Evolutionary conservation across 176 grass and related monocot species (phyloP).

Genomic region (Puya raimondii): DNA sequence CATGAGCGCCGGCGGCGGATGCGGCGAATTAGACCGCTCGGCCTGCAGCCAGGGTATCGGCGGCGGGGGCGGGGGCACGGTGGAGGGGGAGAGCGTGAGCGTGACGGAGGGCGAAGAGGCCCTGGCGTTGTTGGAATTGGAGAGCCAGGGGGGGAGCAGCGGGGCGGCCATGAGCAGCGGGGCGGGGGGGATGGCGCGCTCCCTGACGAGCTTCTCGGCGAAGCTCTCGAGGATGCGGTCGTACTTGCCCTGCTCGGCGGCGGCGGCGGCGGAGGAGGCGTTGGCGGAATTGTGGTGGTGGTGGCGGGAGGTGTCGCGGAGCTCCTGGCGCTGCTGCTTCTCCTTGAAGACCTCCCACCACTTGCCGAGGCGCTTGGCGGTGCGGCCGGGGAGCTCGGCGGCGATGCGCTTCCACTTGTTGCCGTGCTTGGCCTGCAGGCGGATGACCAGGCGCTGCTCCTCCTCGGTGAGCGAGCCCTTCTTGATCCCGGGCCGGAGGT

Average conservation of each 20-base stretch:
- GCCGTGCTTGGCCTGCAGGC: slow-evolving; percentile 90
- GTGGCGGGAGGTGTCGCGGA: slow-evolving; percentile 12
- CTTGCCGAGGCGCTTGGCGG: slow-evolving; percentile 86
- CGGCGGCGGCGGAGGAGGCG: not conserved
- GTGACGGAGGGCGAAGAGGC: slow-evolving; percentile 34
- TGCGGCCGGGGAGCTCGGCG: slow-evolving; percentile 79
- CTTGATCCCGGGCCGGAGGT: slow-evolving; percentile 82
- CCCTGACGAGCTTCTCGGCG: slow-evolving; percentile 86
- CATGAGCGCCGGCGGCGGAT: not conserved
- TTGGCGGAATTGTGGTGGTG: too few relatives aligned
- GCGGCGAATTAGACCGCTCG: slow-evolving; percentile 30
- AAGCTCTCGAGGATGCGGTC: slow-evolving; percentile 93
- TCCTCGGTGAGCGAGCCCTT: slow-evolving; percentile 89
- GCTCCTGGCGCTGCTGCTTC: slow-evolving; percentile 60
- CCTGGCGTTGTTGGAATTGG: slow-evolving; percentile 24
- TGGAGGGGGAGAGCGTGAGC: slow-evolving; percentile 28
- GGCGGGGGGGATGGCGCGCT: slow-evolving; percentile 22
- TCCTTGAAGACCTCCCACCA: slow-evolving; percentile 99
- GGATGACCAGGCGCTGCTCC: slow-evolving; percentile 81
- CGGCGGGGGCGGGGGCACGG: slow-evolving; percentile 9
- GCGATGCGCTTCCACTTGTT: slow-evolving; percentile 99
- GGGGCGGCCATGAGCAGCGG: slow-evolving; percentile 65
- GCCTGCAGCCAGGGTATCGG: slow-evolving; percentile 28
- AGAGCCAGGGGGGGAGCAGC: slow-evolving; percentile 74
- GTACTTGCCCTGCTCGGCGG: slow-evolving; percentile 60